Evolutionary conservation across 208 protist species (phyloP).

Genomic region (Herpetomonas muscarum): DNA sequence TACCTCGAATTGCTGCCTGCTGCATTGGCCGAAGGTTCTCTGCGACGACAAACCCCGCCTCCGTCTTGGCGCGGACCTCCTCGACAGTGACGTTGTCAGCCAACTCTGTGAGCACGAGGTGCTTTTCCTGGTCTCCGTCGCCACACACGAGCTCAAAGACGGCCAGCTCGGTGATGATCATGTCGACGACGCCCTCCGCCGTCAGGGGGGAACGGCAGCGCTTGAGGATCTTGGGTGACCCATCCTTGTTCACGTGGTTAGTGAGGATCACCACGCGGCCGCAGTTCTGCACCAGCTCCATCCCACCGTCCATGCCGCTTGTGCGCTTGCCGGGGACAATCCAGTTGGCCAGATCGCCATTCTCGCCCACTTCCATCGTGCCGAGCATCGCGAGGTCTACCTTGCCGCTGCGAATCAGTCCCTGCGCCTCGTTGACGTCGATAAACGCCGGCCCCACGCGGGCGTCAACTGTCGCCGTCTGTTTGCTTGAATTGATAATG

Average conservation of each 20-base stretch:
- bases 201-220: constrained; percentile 86
- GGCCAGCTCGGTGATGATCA: constrained; percentile 93
- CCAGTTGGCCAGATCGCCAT: constrained; percentile 96
- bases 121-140: constrained; percentile 12
- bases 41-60: constrained; percentile 29
- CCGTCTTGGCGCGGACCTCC: constrained; percentile 46
- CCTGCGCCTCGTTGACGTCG: constrained; percentile 81
- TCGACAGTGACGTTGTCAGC: constrained; percentile 78
- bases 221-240: constrained; percentile 80
- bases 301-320: constrained; percentile 95
- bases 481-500: constrained; percentile 95
- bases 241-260: constrained; percentile 89
- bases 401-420: constrained; percentile 93
- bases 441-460: constrained; percentile 76
- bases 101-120: constrained; percentile 78
- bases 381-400: constrained; percentile 94
- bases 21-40: constrained; percentile 15
- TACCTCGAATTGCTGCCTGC: constrained; percentile 7
- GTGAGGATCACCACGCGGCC: constrained; percentile 92
- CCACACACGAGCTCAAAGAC: constrained; percentile 84
- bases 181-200: constrained; percentile 66
- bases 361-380: constrained; percentile 83
- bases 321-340: constrained; percentile 94
- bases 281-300: constrained; percentile 87
- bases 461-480: constrained; percentile 89